Evolutionary conservation across 2,329 filamentous ascomycete genomes (phyloP), one percentile per base, ranked within the genome.

Genomic region (Fusarium sp.): DNA sequence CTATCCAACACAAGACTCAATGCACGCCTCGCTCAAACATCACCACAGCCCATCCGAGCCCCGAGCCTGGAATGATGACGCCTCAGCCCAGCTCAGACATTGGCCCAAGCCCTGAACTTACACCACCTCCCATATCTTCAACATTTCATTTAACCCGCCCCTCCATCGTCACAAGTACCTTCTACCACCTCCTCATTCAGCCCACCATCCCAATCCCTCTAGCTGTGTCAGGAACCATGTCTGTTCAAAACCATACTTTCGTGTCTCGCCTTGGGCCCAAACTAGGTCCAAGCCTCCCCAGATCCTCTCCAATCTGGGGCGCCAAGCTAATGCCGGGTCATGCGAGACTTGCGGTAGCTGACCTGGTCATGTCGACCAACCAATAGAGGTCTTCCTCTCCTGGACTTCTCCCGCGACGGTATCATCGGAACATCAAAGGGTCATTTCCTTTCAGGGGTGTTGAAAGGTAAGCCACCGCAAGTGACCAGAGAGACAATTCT

Each of bases 331-430:
- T 50, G 34, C 43, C 44, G 54, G 49, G 61, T 65, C 62, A 66
- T 61, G 56, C 55, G 61, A 65, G 45, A 53, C 57, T 47, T 31
- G 45, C 26, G 44, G 52, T 57, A 39, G 58, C 63, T 70, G 67
- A 70, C 54, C 56, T 61, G 63, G 64, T 69, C 67, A 69, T 60
- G 63, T 64, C 67, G 70, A 38, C 67, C 58, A 68, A 62, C 67
- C 58, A 68, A 62, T 47, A 36, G 31, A 28, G n/a, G 28, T 17
- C 51, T 28, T 49, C 33, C 36, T 57, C 45, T 45, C 51, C 40
- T 53, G 19, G 38, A 34, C 39, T 52, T 40, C 19, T 49, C 36
- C 39, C 22, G 22, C 36, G 26, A 43, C 46, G 39, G 43, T 44
- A 62, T 57, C 54, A 70, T 39, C 53, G 49, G 62, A 70, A 50